phyloP scores from a whole-genome alignment of 768 basidiomycete genomes.

The Hygrocybe coccinea region DNA sequence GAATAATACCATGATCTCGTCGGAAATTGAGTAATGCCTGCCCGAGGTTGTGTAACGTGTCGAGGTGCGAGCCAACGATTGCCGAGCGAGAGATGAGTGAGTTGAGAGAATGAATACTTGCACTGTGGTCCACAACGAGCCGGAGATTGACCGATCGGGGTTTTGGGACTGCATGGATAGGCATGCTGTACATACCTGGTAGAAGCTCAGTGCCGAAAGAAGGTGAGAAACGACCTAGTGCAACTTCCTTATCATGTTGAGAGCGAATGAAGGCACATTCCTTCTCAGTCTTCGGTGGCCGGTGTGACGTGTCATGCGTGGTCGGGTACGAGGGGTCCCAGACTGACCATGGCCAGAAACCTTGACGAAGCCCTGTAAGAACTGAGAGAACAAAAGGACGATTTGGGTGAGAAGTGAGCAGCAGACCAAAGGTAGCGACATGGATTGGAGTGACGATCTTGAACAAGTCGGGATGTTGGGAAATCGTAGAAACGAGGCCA shows the following conservation, averaged over 20 bases:
- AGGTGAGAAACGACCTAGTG: slow-evolving; percentile 22
- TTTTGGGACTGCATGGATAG: slow-evolving; percentile 37
- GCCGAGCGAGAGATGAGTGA: slow-evolving; percentile 25
- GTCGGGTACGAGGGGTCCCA: slow-evolving; percentile 42
- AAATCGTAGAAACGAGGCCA: neutral
- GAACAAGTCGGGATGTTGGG: slow-evolving; percentile 13
- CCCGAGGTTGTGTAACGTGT: slow-evolving; percentile 33
- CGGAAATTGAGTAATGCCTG: slow-evolving; percentile 14
- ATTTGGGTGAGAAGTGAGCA: slow-evolving; percentile 26
- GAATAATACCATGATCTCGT: neutral
- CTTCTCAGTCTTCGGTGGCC: slow-evolving; percentile 12
- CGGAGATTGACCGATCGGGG: slow-evolving; percentile 28
- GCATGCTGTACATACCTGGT: slow-evolving; percentile 42
- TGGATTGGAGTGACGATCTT: slow-evolving; percentile 23
- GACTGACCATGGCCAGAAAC: slow-evolving; percentile 32
- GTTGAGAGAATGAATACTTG: slow-evolving; percentile 33
- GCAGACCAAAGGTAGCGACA: slow-evolving; percentile 15
- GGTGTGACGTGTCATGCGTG: slow-evolving; percentile 13
- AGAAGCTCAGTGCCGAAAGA: slow-evolving; percentile 33
- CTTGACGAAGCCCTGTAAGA: neutral
- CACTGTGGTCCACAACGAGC: slow-evolving; percentile 38
- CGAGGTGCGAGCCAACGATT: slow-evolving; percentile 25
- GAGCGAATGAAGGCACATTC: slow-evolving; percentile 23
- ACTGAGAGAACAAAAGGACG: slow-evolving; percentile 25
- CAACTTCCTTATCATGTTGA: slow-evolving; percentile 26